These are phyloP conservation scores for Sherardia arvensis DNA, from an alignment of 257 asterid species.

Conservation along the genomic window DNA sequence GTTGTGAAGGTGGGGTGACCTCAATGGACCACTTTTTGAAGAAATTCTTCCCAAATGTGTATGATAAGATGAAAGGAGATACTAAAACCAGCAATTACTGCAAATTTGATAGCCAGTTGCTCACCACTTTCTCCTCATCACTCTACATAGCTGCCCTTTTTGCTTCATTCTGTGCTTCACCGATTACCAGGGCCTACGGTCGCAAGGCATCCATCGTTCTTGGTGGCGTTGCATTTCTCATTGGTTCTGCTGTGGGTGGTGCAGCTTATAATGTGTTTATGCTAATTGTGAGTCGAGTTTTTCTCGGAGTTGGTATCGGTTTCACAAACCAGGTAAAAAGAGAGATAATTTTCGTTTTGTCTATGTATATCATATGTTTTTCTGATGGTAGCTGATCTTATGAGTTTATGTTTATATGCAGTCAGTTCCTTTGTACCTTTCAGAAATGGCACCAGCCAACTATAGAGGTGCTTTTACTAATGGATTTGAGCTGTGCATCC, in stretches of 20 bases:
- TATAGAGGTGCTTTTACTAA: conserved; percentile 14
- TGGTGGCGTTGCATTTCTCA: conserved; percentile 36
- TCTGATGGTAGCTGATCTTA: not conserved
- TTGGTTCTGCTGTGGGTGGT: conserved; percentile 42
- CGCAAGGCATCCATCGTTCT: conserved; percentile 37
- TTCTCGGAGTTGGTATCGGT: conserved; percentile 54
- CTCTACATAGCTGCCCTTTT: conserved; percentile 48
- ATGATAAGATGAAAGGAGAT: conserved; percentile 23
- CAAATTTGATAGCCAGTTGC: conserved; percentile 40
- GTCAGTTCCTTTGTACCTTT: conserved; percentile 19
- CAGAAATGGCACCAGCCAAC: conserved; percentile 18
- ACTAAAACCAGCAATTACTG: conserved; percentile 38
- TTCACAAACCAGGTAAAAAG: conserved; percentile 42
- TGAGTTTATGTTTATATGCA: conserved; percentile 7
- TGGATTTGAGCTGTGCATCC: conserved; percentile 8
- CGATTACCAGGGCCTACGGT: conserved; percentile 36
- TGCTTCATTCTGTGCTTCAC: conserved; percentile 40
- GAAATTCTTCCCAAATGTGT: conserved; percentile 39
- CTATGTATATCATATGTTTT: not conserved
- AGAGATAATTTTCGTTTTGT: not conserved
- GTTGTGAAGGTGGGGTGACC: conserved; percentile 42
- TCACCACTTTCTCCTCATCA: conserved; percentile 41
- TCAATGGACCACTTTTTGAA: conserved; percentile 44
- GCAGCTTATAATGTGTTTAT: conserved; percentile 33
- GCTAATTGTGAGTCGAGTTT: conserved; percentile 38